Conservation (phyloP, 768 basidiomycete genomes). For the Phaeotremella fagi region DNA sequence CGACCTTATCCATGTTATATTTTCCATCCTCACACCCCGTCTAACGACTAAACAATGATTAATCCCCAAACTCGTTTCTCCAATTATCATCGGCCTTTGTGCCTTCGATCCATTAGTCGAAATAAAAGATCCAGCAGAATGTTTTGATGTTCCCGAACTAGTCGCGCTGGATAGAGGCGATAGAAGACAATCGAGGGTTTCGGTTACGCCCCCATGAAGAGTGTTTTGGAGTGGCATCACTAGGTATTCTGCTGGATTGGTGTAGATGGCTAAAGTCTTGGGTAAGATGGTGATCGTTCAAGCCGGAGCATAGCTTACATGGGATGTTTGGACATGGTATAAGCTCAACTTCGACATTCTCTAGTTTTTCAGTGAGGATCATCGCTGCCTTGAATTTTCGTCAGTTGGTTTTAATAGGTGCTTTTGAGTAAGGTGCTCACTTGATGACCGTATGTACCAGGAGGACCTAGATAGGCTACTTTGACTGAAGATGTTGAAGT, state of each 20-base stretch:
- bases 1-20: slow-evolving; percentile 40
- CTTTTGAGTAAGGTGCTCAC: slow-evolving; percentile 9
- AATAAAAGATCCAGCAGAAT: no score
- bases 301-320: slow-evolving; percentile 11
- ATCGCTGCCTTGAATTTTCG: slow-evolving; percentile 25
- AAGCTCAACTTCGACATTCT: slow-evolving; percentile 8
- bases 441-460: slow-evolving; percentile 40
- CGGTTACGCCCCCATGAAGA: slow-evolving; percentile 42
- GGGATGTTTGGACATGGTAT: slow-evolving; percentile 32
- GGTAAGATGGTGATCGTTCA: neutral
- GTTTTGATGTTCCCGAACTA: neutral
- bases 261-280: slow-evolving; percentile 17
- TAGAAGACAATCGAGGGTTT: slow-evolving; percentile 38
- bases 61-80: slow-evolving; percentile 29
- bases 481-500: neutral
- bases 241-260: slow-evolving; percentile 16
- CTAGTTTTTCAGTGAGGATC: slow-evolving; percentile 9
- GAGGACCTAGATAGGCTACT: slow-evolving; percentile 38
- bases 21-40: slow-evolving; percentile 24
- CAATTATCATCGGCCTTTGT: slow-evolving; percentile 20
- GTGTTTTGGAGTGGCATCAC: slow-evolving; percentile 46
- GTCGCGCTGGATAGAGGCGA: neutral
- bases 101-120: no score
- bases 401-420: neutral
- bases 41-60: slow-evolving; percentile 37